Evolutionary conservation across 176 grass and related monocot genomes (phyloP), one percentile per base, ranked within the genome.

Genomic region (Poa annua): DNA sequence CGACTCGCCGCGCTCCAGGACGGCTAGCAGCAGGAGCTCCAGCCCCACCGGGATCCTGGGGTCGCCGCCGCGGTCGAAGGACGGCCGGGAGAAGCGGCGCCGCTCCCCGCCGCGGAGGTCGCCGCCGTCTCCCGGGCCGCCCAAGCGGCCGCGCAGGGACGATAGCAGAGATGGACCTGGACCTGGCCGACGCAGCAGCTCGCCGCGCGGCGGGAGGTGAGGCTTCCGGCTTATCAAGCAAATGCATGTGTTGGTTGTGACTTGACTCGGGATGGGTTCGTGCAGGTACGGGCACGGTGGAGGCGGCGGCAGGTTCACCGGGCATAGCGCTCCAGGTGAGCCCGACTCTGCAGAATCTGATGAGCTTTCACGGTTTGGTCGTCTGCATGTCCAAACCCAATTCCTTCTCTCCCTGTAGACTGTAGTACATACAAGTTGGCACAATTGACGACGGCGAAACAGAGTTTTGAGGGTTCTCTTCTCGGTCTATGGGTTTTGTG

Each of bases 141-240:
- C 60, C n/a, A 97, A 97, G 72, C 83, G 91, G 61, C 80, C 50
- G 1, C 86, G 94, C 67, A 82, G 66, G 78, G 83, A 94, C 54
- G 84, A 72, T 7, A 2, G n/a, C n/a, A n/a, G 29, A 29, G 29
- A 29, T 29, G 29, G 29, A 29, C 29, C 29, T 29, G 89, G 86
- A 4, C 84, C 68, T 7, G 84, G 84, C 63, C 77, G 87, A 52
- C 82, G 89, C 36, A 79, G 89, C 35, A 79, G 83, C 55, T 79
- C 85, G 60, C 83, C 81, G 78, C 86, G 82, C 17, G 63, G 64
- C 63, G 42, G 42, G 42, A 88, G 86, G 83, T 86, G 72, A 82
- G 76, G 13, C 59, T 41, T 6, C n/a, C 35, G 65, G 13, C 80
- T 56, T 7, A 36, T 55, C 66, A 51, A 47, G 71, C 25, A 48